Conservation (phyloP, 169 alveolate species). For the Cyclospora cayetanensis region DNA sequence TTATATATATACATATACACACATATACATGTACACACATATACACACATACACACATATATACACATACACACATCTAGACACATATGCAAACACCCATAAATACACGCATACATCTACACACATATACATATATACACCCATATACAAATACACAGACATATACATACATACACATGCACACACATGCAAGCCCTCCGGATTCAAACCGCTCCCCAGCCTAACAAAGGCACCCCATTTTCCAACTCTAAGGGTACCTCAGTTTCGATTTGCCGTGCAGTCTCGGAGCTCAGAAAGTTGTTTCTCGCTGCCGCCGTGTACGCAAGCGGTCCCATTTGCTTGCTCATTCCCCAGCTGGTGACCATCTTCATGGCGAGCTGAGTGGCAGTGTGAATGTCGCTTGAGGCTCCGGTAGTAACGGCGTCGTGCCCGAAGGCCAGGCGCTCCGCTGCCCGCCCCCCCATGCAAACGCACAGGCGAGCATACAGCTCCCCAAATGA, state of each 20-base stretch:
- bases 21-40: background rate
- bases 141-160: background rate
- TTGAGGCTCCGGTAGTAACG: constrained; percentile 93
- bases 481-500: constrained; percentile 91
- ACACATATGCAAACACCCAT: no score
- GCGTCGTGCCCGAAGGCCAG: constrained; percentile 90
- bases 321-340: constrained; percentile 85
- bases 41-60: background rate
- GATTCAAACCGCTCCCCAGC: background rate
- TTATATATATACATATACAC: background rate
- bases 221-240: background rate
- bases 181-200: background rate
- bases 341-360: constrained; percentile 93
- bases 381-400: constrained; percentile 91
- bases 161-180: background rate
- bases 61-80: no score
- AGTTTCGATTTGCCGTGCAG: background rate
- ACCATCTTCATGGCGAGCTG: constrained; percentile 90
- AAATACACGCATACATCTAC: no score
- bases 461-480: constrained; percentile 95
- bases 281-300: constrained; percentile 25
- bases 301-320: constrained; percentile 59
- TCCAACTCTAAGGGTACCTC: constrained; percentile 54
- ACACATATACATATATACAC: no score
- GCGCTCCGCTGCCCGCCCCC: constrained; percentile 96